phyloP scores from a whole-genome alignment of 306 rosid species.

The Pyrus communis region DNA sequence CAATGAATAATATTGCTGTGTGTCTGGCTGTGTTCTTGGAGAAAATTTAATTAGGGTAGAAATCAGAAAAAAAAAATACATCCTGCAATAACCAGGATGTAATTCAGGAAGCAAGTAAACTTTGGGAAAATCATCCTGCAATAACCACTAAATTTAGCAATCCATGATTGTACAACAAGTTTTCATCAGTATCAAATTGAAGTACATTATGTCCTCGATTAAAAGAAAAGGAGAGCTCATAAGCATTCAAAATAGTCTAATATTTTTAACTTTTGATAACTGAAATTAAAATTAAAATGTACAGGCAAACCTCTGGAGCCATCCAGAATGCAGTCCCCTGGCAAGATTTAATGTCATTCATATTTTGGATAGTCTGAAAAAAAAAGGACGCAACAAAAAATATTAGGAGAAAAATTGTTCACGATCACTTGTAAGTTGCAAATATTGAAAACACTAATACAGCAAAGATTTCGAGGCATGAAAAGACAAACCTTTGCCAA shows the following conservation, averaged over 20 bases:
- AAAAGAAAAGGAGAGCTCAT: background rate
- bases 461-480: constrained; percentile 1
- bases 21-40: background rate
- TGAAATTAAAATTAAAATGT: constrained; percentile 5
- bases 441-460: background rate
- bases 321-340: constrained; percentile 93
- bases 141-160: background rate
- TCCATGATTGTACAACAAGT: background rate
- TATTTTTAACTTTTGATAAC: background rate
- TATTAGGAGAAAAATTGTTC: constrained; percentile 16
- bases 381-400: constrained; percentile 11
- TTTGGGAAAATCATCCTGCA: background rate
- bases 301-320: constrained; percentile 94
- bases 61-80: background rate
- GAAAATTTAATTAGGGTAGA: background rate
- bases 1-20: background rate
- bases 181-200: background rate
- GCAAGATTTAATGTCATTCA: constrained; percentile 74
- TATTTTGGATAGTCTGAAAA: constrained; percentile 53
- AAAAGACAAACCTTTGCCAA: constrained; percentile 74
- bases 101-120: background rate
- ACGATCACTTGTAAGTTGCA: constrained; percentile 9
- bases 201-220: background rate
- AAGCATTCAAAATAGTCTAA: background rate
- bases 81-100: background rate